Conservation (phyloP, 768 basidiomycete genomes). For the Hygrocybe coccinea region DNA sequence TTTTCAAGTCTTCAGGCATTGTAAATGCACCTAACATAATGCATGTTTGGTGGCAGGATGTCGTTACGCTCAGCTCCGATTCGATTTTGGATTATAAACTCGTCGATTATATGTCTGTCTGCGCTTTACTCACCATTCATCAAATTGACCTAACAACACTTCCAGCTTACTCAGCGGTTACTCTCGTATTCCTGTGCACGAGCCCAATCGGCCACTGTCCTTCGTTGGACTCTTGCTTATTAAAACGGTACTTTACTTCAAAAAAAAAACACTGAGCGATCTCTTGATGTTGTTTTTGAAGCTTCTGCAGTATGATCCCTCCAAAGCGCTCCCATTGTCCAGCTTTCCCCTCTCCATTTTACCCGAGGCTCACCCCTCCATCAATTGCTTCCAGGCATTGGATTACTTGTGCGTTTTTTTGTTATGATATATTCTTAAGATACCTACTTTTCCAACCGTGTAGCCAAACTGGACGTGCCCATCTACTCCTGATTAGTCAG, state of each 20-base stretch:
- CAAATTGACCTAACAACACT: background rate
- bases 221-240: constrained; percentile 81
- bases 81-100: constrained; percentile 71
- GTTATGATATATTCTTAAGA: background rate
- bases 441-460: background rate
- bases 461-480: constrained; percentile 91
- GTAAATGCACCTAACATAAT: constrained; percentile 13
- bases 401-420: constrained; percentile 71
- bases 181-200: constrained; percentile 87
- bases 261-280: background rate
- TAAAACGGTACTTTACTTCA: constrained; percentile 55
- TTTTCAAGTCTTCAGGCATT: constrained; percentile 15
- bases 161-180: constrained; percentile 75
- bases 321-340: constrained; percentile 67
- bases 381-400: constrained; percentile 92
- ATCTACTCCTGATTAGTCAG: constrained; percentile 78
- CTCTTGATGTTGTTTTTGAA: constrained; percentile 25
- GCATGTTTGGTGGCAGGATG: constrained; percentile 50
- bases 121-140: constrained; percentile 2
- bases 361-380: constrained; percentile 82
- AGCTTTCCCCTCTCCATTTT: constrained; percentile 75
- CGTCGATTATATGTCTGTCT: constrained; percentile 65
- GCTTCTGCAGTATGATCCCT: constrained; percentile 87
- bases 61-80: constrained; percentile 74
- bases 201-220: constrained; percentile 57